Percentiles rank a stretch among this genome's conserved stretches.
phyloP scores from a whole-genome alignment of 2,329 filamentous ascomycete genomes.

The Xylariaceae sp. region DNA sequence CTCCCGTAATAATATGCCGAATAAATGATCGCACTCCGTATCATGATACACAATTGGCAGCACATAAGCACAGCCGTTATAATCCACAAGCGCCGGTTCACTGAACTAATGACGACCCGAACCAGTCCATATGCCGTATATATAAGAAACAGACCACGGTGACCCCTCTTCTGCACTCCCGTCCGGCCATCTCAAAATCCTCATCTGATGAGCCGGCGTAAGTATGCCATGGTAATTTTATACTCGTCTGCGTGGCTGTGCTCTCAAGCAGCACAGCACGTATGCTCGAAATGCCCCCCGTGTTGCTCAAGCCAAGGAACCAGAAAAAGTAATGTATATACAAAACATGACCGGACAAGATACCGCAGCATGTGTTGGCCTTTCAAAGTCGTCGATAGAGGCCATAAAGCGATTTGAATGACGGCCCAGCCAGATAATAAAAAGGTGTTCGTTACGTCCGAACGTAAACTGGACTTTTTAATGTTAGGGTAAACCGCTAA shows the following conservation, averaged over 20 bases:
- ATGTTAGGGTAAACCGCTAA: slow-evolving; percentile 35
- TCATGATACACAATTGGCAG: slow-evolving; percentile 16
- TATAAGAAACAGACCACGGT: neutral
- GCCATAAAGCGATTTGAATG: neutral
- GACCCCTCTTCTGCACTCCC: neutral
- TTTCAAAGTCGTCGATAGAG: neutral
- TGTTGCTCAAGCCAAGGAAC: neutral
- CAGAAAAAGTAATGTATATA: slow-evolving; percentile 15
- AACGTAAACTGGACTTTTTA: neutral
- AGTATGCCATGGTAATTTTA: neutral
- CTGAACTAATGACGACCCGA: neutral
- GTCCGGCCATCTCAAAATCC: neutral
- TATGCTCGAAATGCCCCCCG: neutral
- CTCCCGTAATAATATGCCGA: slow-evolving; percentile 14
- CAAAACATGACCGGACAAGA: slow-evolving; percentile 1
- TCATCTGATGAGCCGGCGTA: neutral
- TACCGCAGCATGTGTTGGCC: no score
- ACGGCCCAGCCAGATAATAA: neutral
- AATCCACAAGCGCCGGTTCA: slow-evolving; percentile 8
- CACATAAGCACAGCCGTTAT: neutral
- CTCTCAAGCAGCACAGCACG: neutral
- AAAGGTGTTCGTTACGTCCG: neutral
- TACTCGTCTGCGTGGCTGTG: neutral
- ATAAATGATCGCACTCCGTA: neutral
- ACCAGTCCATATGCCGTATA: neutral